These are phyloP conservation scores for Leccinum subgranulosum DNA, from an alignment of 768 basidiomycete species.

Conservation along the genomic window DNA sequence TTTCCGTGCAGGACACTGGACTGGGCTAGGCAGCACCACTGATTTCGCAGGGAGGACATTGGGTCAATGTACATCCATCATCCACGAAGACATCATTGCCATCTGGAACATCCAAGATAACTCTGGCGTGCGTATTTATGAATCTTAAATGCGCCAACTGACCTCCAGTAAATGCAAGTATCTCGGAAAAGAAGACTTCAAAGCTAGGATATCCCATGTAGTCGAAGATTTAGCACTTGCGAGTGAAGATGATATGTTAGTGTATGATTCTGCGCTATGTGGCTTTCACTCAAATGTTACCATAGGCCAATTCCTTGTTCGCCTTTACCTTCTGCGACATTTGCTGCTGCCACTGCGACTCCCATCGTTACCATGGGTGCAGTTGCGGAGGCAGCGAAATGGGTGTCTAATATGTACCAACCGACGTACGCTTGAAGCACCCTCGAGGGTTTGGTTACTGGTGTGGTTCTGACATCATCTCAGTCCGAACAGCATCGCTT, in stretches of 20 bases:
- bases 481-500: background rate
- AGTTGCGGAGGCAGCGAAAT: conserved; percentile 3
- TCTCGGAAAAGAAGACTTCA: conserved; percentile 3
- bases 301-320: background rate
- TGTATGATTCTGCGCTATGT: background rate
- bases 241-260: background rate
- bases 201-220: conserved; percentile 6
- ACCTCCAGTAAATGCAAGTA: background rate
- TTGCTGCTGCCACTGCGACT: conserved; percentile 2
- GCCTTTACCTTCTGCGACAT: background rate
- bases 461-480: background rate
- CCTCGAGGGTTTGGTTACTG: background rate
- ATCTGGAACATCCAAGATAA: conserved; percentile 6
- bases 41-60: background rate
- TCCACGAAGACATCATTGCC: conserved; percentile 6
- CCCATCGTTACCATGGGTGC: conserved; percentile 1
- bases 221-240: background rate
- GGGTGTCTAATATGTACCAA: conserved; percentile 3
- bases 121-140: background rate
- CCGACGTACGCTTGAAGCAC: background rate
- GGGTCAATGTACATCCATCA: background rate
- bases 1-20: conserved; percentile 1
- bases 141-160: background rate
- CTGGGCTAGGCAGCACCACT: background rate
- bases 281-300: background rate